Base-by-base conservation (phyloP, 768 basidiomycete species). In the Pisolithus orientalis region DNA sequence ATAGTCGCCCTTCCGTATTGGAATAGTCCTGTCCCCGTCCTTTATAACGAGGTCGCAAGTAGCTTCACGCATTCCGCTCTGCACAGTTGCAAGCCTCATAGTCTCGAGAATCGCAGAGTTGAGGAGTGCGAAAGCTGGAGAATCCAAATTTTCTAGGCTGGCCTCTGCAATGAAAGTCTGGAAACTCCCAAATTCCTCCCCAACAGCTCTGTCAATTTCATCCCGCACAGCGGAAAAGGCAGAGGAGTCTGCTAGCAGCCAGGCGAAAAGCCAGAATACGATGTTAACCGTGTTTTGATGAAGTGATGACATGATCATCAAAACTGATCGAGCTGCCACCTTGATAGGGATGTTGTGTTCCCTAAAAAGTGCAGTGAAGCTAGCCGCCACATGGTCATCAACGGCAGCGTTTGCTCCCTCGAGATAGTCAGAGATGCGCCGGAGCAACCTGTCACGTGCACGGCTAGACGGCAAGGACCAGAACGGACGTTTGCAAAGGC, bases 181-280 rank as follows among this genome's bases (percentile, higher is more conserved):
- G 44, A 65, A 44, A 42, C 31, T 39, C 2, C 59, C 51, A 1
- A 47, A 59, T 8, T 32, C 40, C 4, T 39, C 56, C 28, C 52
- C 27, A 6, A 65, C 47, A 1, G 56, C 60, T 6, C 14, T 21
- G 38, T 81, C 79, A 11, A 82, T 63, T 53, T 82, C 77, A 4
- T 66, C 63, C 2, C 75, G 74, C 5, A 80, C 69, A 47, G 71
- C 74, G 28, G 70, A 67, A 63, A 80, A 66, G 1, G 67, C 72
- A n/a, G 65, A 61, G 0, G 75, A 75, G 50, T 75, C 62, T 45
- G 72, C 69, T 32, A 80, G 66, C 25, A 82, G 65, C 34, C 53
- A 62, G 1, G 58, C 53, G 3, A 65, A 34, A 24, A 54, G 44
- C 16, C 64, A 62, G 37, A 60, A 56, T 0, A 56, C 27, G 46